Evolutionary conservation across 495 filamentous ascomycete genomes (phyloP).

Genomic region (Aspergillus carlsbadensis): DNA sequence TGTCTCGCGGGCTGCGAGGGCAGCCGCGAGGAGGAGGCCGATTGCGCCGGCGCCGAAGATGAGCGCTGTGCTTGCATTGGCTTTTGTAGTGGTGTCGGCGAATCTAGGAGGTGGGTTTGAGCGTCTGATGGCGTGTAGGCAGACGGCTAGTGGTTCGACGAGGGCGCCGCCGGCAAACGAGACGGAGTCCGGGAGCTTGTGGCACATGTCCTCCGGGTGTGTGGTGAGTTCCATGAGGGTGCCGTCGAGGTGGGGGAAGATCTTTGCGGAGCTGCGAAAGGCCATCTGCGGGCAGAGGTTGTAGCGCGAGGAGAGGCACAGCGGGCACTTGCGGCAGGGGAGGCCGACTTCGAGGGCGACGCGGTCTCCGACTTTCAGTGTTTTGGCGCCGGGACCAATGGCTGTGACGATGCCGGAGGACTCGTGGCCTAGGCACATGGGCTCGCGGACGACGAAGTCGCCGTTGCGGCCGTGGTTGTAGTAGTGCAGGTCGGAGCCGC

Average conservation of each 20-base stretch:
- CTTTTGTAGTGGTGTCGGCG: conserved; percentile 34
- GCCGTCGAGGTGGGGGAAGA: conserved; percentile 76
- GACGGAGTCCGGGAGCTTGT: conserved; percentile 61
- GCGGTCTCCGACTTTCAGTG: conserved; percentile 58
- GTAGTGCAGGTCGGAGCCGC: conserved; percentile 83
- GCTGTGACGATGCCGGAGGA: conserved; percentile 69
- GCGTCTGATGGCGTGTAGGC: conserved; percentile 69
- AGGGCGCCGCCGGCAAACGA: conserved; percentile 70
- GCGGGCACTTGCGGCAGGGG: conserved; percentile 67
- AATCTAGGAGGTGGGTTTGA: conserved; percentile 48
- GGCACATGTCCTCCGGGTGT: conserved; percentile 59
- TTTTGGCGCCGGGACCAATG: conserved; percentile 50
- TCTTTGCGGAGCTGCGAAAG: conserved; percentile 78
- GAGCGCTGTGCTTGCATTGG: conserved; percentile 61
- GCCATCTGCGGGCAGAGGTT: conserved; percentile 82
- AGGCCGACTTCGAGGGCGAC: conserved; percentile 85
- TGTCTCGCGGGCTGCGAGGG: conserved; percentile 59
- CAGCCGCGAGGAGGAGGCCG: conserved; percentile 67
- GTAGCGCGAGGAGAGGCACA: conserved; percentile 69
- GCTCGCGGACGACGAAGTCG: conserved; percentile 70
- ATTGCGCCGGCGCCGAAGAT: conserved; percentile 83
- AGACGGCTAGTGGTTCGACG: conserved; percentile 77
- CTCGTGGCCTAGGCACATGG: conserved; percentile 77
- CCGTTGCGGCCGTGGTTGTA: conserved; percentile 84
- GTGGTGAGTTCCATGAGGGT: conserved; percentile 78